Evolutionary conservation across 495 filamentous ascomycete genomes (phyloP).

Genomic region (Xylaria scruposa): DNA sequence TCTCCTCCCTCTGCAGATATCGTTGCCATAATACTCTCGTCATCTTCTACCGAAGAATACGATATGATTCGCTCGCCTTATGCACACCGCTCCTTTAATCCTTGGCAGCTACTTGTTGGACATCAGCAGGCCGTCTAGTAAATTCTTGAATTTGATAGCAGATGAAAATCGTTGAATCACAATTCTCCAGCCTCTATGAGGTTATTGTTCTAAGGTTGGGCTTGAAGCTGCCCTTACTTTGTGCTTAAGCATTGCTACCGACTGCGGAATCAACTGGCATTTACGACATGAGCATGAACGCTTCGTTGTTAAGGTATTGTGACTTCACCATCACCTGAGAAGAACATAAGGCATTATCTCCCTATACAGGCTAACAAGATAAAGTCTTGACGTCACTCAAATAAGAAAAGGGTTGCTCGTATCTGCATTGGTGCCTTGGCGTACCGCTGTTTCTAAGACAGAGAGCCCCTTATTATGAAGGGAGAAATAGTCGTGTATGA

Average conservation of each 20-base stretch:
- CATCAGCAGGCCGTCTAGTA: neutral
- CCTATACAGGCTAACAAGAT: neutral
- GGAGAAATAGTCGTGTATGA: neutral
- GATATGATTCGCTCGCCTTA: neutral
- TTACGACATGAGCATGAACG: neutral
- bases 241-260: neutral
- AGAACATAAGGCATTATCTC: neutral
- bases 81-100: neutral
- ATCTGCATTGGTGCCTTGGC: neutral
- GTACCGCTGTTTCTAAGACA: neutral
- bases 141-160: neutral
- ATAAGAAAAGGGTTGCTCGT: neutral
- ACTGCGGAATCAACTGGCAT: neutral
- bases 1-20: neutral
- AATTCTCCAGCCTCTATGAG: neutral
- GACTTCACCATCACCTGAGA: neutral
- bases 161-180: neutral
- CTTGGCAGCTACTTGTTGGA: neutral
- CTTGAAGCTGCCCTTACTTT: neutral
- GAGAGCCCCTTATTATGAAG: neutral
- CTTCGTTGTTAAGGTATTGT: too few relatives aligned
- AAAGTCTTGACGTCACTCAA: neutral
- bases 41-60: neutral
- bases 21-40: neutral
- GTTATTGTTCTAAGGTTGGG: neutral